These are phyloP conservation scores for Tarenaya hassleriana DNA, from an alignment of 345 rosid species.

Conservation along the genomic window DNA sequence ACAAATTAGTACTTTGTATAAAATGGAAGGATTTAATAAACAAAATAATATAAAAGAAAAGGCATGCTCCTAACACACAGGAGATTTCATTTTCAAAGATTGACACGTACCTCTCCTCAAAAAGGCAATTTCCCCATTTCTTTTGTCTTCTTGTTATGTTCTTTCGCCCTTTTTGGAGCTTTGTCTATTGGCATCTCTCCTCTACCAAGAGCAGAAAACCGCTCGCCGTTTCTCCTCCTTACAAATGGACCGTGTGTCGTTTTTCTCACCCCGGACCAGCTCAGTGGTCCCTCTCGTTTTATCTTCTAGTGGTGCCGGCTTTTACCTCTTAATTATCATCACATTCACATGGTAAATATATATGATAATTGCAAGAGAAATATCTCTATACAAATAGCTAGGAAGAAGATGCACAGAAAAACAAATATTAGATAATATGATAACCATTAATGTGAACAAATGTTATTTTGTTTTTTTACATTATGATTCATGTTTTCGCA, in stretches of 20 bases:
- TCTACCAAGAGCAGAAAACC: conserved; percentile 6
- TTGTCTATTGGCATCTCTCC: conserved; percentile 22
- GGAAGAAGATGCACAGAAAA: no score
- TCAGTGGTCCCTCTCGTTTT: no score
- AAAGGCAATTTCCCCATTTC: conserved; percentile 13
- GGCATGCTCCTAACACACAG: conserved; percentile 28
- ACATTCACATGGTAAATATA: no score
- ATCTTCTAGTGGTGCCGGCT: no score
- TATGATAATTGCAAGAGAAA: no score
- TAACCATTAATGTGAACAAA: no score
- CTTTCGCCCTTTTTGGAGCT: conserved; percentile 21
- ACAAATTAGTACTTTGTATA: no score
- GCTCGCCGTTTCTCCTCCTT: conserved; percentile 3
- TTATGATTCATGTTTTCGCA: background rate
- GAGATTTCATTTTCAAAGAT: conserved; percentile 25
- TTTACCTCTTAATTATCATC: no score
- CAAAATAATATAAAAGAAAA: no score
- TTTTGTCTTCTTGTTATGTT: conserved; percentile 8
- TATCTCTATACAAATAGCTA: no score
- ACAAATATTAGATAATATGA: no score
- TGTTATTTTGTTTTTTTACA: background rate
- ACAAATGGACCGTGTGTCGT: conserved; percentile 5
- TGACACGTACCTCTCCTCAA: conserved; percentile 26
- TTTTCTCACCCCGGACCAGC: background rate
- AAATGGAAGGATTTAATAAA: background rate